These are phyloP conservation scores for Yarrowia keelungensis DNA, from an alignment of 805 yeast genomes.

Conservation along the genomic window DNA sequence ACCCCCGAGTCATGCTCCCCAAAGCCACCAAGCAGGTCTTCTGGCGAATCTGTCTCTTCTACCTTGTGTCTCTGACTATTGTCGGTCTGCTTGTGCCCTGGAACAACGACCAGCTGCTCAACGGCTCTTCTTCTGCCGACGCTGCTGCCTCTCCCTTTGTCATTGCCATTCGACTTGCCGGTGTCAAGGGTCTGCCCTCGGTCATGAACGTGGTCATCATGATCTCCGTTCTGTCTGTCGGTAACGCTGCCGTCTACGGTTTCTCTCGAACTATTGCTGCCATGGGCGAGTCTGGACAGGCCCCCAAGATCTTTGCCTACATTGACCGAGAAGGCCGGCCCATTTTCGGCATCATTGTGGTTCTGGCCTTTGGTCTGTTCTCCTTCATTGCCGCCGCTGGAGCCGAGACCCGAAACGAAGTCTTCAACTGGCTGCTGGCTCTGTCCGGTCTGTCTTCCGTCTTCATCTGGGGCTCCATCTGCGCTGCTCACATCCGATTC, in stretches of 20 bases:
- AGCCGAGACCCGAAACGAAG: constrained; percentile 54
- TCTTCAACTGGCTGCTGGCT: constrained; percentile 76
- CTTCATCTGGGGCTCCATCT: constrained; percentile 77
- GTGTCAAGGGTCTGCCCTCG: constrained; percentile 69
- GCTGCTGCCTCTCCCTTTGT: constrained; percentile 74
- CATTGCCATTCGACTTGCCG: constrained; percentile 68
- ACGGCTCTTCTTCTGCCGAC: constrained; percentile 66
- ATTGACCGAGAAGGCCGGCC: constrained; percentile 78
- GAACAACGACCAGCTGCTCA: constrained; percentile 57
- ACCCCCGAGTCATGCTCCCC: constrained; percentile 71
- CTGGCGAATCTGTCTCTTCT: constrained; percentile 77
- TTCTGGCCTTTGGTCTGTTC: constrained; percentile 56
- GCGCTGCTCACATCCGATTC: constrained; percentile 68
- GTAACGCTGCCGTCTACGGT: constrained; percentile 71
- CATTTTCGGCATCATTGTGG: constrained; percentile 60
- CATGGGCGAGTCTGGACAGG: constrained; percentile 67
- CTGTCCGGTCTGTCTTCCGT: constrained; percentile 74
- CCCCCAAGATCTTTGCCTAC: constrained; percentile 65
- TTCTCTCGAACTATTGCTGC: constrained; percentile 72
- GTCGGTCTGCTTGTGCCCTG: constrained; percentile 71
- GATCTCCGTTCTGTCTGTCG: constrained; percentile 73
- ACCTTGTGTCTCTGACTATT: constrained; percentile 61
- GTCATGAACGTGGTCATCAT: constrained; percentile 73
- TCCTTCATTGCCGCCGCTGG: constrained; percentile 65
- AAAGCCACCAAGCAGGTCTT: constrained; percentile 79